Conservation (phyloP, 169 alveolate species). For the Babesia bigemina region DNA sequence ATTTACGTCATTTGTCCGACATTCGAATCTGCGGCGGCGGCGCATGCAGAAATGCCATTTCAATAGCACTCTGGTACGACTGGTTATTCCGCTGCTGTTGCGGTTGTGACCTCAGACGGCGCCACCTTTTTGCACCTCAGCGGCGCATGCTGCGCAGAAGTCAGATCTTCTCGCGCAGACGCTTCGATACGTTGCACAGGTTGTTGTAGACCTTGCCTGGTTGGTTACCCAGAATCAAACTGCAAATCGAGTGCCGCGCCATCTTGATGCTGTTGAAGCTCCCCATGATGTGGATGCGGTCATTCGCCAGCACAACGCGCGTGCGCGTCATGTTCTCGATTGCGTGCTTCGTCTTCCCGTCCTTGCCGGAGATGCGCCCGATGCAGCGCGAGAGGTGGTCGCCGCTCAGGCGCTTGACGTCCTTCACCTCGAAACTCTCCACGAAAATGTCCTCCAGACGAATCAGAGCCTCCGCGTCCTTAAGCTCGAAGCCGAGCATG, state of each 20-base stretch:
- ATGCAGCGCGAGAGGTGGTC: slow-evolving; percentile 98
- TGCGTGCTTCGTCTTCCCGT: slow-evolving; percentile 98
- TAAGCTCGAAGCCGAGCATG: slow-evolving; percentile 97
- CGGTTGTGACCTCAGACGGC: too few species aligned
- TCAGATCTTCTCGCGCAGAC: slow-evolving; percentile 88
- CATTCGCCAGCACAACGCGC: slow-evolving; percentile 91
- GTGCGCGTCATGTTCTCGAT: slow-evolving; percentile 99
- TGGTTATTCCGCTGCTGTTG: too few species aligned
- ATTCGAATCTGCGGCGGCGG: too few species aligned
- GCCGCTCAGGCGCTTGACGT: slow-evolving; percentile 96
- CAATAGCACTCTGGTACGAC: too few species aligned
- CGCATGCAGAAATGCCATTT: too few species aligned
- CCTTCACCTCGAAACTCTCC: slow-evolving; percentile 97
- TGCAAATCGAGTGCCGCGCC: slow-evolving; percentile 98
- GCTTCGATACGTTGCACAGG: slow-evolving; percentile 89
- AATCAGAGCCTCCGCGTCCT: slow-evolving; percentile 98
- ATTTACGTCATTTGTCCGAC: too few species aligned
- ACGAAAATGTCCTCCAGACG: slow-evolving; percentile 96
- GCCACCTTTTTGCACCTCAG: too few species aligned
- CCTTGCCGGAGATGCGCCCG: slow-evolving; percentile 98
- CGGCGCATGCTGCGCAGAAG: too few species aligned
- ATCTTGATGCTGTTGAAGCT: slow-evolving; percentile 92
- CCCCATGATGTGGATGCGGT: slow-evolving; percentile 82
- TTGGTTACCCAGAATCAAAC: slow-evolving; percentile 95
- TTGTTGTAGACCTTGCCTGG: slow-evolving; percentile 96